phyloP scores from a whole-genome alignment of 768 basidiomycete genomes.

The Psilocybe sp. region DNA sequence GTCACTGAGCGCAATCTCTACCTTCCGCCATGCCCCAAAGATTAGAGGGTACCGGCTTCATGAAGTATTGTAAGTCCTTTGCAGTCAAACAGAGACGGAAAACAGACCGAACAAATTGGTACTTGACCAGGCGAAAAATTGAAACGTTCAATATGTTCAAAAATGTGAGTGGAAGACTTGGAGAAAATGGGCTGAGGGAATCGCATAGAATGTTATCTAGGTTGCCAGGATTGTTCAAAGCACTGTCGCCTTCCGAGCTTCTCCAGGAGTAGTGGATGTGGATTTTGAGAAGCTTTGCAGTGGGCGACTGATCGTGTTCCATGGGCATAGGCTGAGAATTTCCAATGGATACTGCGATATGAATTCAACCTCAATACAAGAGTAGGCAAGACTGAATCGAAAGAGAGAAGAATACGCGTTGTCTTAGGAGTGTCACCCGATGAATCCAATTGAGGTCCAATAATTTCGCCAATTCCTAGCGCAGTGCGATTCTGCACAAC shows the following conservation, averaged over 20 bases:
- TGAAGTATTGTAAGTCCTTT: slow-evolving; percentile 7
- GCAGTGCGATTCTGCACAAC: slow-evolving; percentile 51
- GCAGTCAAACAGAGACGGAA: not conserved
- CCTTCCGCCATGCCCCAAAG: slow-evolving; percentile 69
- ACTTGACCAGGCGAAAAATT: slow-evolving; percentile 49
- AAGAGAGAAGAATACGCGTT: too few species aligned
- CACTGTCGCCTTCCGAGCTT: slow-evolving; percentile 6
- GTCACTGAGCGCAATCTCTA: slow-evolving; percentile 23
- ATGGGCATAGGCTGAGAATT: slow-evolving; percentile 32
- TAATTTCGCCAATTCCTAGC: slow-evolving; percentile 45
- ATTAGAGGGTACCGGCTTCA: slow-evolving; percentile 73
- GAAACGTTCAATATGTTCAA: slow-evolving; percentile 49
- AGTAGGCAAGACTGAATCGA: too few species aligned
- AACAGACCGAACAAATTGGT: slow-evolving; percentile 58
- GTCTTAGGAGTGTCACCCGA: too few species aligned
- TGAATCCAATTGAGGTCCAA: too few species aligned
- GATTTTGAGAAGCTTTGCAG: slow-evolving; percentile 17
- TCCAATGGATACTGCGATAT: slow-evolving; percentile 34
- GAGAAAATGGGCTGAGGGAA: slow-evolving; percentile 47
- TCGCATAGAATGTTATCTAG: slow-evolving; percentile 3
- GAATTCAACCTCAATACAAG: not conserved
- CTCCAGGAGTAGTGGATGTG: slow-evolving; percentile 24
- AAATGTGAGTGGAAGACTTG: slow-evolving; percentile 53
- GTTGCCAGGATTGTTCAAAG: not conserved
- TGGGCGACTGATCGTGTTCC: slow-evolving; percentile 8